phyloP scores from a whole-genome alignment of 257 asterid species.

The Dorcoceras hygrometricum region DNA sequence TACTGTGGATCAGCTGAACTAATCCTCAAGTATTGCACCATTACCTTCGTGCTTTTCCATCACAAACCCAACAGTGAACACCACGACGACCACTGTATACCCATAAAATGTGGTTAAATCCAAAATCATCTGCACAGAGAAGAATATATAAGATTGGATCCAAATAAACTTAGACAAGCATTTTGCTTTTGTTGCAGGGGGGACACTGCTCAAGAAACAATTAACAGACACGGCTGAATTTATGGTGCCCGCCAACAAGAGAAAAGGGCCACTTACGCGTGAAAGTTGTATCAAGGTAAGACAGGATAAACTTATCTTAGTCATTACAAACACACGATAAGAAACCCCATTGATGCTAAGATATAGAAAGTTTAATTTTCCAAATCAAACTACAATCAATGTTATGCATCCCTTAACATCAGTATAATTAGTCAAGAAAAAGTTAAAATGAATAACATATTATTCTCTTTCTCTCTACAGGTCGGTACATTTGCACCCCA shows the following conservation, averaged over 20 bases:
- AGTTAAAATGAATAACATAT: neutral
- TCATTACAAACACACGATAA: slow-evolving; percentile 5
- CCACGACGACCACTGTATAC: slow-evolving; percentile 97
- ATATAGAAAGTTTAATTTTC: neutral
- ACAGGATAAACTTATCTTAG: slow-evolving; percentile 6
- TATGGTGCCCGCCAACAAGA: slow-evolving; percentile 3
- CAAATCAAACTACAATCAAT: neutral
- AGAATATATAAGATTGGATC: slow-evolving; percentile 17
- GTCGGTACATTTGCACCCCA: neutral
- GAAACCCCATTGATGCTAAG: neutral
- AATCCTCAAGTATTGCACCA: slow-evolving; percentile 19
- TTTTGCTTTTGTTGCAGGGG: slow-evolving; percentile 3
- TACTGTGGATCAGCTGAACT: neutral
- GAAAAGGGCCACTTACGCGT: slow-evolving; percentile 9
- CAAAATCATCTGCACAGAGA: slow-evolving; percentile 72
- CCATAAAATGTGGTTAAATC: slow-evolving; percentile 87
- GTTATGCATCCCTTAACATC: slow-evolving; percentile 4
- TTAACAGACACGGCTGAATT: neutral
- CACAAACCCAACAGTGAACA: slow-evolving; percentile 99
- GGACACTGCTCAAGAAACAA: slow-evolving; percentile 5
- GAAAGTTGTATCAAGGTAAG: slow-evolving; percentile 13
- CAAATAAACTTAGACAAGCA: neutral
- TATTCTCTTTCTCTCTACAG: neutral
- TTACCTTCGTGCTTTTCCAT: slow-evolving; percentile 88
- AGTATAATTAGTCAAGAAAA: neutral